phyloP scores from a whole-genome alignment of 2,329 filamentous ascomycete species.

The Trichoderma breve region DNA sequence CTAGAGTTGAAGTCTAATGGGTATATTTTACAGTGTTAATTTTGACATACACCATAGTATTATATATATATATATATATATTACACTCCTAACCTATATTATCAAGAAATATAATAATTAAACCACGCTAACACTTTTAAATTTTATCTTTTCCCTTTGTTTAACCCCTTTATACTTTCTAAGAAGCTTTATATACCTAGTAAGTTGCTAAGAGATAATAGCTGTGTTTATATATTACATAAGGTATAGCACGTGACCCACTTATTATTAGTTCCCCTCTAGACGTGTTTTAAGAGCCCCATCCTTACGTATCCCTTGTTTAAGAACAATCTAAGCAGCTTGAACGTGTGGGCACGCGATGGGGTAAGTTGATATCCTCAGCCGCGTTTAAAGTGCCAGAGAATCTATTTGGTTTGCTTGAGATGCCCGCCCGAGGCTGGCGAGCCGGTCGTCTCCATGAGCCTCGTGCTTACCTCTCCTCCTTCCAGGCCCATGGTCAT shows the following conservation, averaged over 20 bases:
- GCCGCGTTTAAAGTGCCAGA: not conserved
- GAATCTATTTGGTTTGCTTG: not conserved
- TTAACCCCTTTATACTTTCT: not conserved
- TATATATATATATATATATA: not conserved
- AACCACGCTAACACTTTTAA: not conserved
- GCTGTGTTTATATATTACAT: not conserved
- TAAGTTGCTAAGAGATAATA: not conserved
- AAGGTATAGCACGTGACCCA: not conserved
- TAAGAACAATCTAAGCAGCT: not conserved
- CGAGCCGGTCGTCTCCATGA: slow-evolving; percentile 11
- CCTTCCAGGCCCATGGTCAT: slow-evolving; percentile 14
- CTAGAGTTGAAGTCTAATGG: not conserved
- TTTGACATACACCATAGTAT: not conserved
- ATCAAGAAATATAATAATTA: not conserved
- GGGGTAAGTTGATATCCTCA: slow-evolving; percentile 16
- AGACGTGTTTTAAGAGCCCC: not conserved
- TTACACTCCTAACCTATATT: not conserved
- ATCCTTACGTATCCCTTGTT: not conserved
- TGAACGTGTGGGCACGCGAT: slow-evolving; percentile 17
- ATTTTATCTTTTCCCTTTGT: not conserved
- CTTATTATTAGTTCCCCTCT: not conserved
- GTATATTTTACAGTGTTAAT: not conserved
- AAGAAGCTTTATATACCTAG: not conserved
- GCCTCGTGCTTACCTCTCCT: slow-evolving; percentile 19
- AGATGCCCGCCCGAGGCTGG: slow-evolving; percentile 7